These are phyloP conservation scores for Metroxylon sagu DNA, from an alignment of 176 grass and related monocot genomes.

Conservation along the genomic window DNA sequence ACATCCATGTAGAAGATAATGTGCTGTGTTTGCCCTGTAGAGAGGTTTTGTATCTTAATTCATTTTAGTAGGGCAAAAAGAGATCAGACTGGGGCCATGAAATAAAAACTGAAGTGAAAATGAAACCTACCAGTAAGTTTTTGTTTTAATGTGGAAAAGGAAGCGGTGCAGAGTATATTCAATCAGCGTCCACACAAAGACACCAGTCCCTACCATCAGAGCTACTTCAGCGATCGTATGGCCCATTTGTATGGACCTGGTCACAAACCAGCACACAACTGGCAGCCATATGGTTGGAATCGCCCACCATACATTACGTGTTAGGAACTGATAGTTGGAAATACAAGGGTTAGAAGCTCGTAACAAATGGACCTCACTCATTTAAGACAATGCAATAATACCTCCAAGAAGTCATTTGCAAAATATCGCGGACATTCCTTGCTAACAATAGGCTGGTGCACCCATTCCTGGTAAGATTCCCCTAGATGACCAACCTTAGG, in stretches of 20 bases:
- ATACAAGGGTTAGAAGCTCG: neutral
- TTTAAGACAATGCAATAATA: constrained; percentile 9
- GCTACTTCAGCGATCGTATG: constrained; percentile 38
- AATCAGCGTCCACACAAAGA: constrained; percentile 82
- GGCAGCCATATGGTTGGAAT: constrained; percentile 86
- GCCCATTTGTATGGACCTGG: constrained; percentile 52
- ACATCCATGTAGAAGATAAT: constrained; percentile 92
- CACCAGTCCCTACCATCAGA: constrained; percentile 37
- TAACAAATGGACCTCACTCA: neutral
- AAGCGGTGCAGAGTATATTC: constrained; percentile 88
- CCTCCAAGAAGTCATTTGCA: constrained; percentile 58
- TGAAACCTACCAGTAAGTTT: constrained; percentile 48
- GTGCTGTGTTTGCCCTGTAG: constrained; percentile 70
- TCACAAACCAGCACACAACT: constrained; percentile 52
- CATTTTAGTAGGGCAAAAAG: neutral
- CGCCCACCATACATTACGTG: constrained; percentile 74
- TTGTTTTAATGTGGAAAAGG: constrained; percentile 86
- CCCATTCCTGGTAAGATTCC: constrained; percentile 88
- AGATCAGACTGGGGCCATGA: too few species aligned
- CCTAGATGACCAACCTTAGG: constrained; percentile 78
- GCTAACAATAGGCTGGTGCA: constrained; percentile 84
- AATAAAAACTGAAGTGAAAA: neutral
- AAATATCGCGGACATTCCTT: constrained; percentile 87
- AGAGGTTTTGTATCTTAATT: constrained; percentile 2
- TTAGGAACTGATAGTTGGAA: constrained; percentile 51